Conservation (phyloP, 2,329 filamentous ascomycete species). For the Cordyceps pruinosa region DNA sequence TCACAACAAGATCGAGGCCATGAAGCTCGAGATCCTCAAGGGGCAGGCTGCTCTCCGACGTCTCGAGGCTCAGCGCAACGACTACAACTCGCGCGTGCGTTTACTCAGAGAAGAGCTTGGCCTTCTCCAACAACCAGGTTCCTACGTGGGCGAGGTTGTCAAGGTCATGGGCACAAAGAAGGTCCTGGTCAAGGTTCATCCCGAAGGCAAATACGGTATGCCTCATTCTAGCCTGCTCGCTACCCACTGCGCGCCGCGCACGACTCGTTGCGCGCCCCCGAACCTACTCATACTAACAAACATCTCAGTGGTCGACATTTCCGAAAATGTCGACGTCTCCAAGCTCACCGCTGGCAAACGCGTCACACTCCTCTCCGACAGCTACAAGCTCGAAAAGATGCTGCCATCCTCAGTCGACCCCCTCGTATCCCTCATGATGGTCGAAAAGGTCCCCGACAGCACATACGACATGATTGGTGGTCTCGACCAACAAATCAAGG, state of each 20-base stretch:
- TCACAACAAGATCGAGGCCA: constrained; percentile 99
- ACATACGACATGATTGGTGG: constrained; percentile 99
- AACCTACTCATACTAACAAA: constrained; percentile 6
- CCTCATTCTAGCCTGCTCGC: too few species aligned
- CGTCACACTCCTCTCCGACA: constrained; percentile 91
- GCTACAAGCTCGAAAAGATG: constrained; percentile 98
- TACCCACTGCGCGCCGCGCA: too few species aligned
- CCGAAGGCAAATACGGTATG: constrained; percentile 98
- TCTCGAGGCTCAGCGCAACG: constrained; percentile 95
- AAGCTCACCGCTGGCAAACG: constrained; percentile 98
- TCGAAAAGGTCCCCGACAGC: constrained; percentile 98
- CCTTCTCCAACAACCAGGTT: constrained; percentile 91
- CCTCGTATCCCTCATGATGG: constrained; percentile 99
- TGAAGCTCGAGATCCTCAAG: constrained; percentile 99
- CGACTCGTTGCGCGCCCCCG: background rate
- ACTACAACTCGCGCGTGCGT: constrained; percentile 97
- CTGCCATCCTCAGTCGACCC: constrained; percentile 96
- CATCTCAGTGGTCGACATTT: constrained; percentile 78
- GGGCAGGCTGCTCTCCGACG: constrained; percentile 91
- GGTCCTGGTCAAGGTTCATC: constrained; percentile 97
- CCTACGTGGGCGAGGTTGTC: constrained; percentile 98
- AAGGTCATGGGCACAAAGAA: constrained; percentile 99
- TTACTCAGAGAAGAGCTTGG: constrained; percentile 92
- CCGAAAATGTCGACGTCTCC: constrained; percentile 85
- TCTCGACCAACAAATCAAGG: constrained; percentile 97